phyloP scores from a whole-genome alignment of 2,329 filamentous ascomycete genomes.

The Aspergillus sp. region DNA sequence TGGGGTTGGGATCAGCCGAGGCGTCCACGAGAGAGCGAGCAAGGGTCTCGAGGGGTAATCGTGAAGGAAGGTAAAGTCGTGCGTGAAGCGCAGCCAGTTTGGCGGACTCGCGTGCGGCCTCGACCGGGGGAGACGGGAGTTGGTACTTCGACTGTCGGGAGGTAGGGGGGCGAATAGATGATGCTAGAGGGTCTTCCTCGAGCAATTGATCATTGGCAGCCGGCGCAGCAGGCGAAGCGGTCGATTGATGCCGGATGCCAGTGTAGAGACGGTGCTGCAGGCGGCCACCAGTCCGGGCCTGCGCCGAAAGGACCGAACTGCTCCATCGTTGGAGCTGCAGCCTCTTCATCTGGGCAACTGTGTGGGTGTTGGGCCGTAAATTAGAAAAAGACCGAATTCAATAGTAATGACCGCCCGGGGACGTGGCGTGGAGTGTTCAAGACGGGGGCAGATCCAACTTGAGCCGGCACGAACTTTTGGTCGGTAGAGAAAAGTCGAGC shows the following conservation, averaged over 20 bases:
- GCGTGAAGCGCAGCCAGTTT: conserved; percentile 93
- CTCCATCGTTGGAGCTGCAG: conserved; percentile 55
- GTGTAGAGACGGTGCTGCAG: conserved; percentile 40
- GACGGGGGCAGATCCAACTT: conserved; percentile 12
- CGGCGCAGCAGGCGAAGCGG: conserved; percentile 35
- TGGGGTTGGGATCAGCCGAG: conserved; percentile 75
- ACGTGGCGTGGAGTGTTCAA: conserved; percentile 16
- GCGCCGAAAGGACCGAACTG: conserved; percentile 52
- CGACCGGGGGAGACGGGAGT: conserved; percentile 71
- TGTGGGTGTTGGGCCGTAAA: conserved; percentile 8
- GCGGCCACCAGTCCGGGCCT: conserved; percentile 44
- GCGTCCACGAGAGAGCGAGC: conserved; percentile 82
- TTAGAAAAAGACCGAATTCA: neutral
- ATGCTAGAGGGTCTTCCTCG: conserved; percentile 27
- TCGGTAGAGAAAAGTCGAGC: conserved; percentile 41
- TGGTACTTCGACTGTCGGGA: conserved; percentile 40
- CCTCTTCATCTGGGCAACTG: conserved; percentile 50
- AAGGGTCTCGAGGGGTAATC: conserved; percentile 81
- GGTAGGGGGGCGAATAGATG: conserved; percentile 27
- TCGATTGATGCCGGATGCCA: conserved; percentile 45
- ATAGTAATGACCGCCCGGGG: neutral
- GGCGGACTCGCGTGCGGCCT: conserved; percentile 69
- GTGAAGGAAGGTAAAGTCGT: conserved; percentile 76
- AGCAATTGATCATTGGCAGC: conserved; percentile 29
- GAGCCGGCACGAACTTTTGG: conserved; percentile 24